A percentile compares a stretch with the other conserved stretches of the same genome.
Conservation (phyloP, 306 rosid genomes). For the Echinosophora koreensis region DNA sequence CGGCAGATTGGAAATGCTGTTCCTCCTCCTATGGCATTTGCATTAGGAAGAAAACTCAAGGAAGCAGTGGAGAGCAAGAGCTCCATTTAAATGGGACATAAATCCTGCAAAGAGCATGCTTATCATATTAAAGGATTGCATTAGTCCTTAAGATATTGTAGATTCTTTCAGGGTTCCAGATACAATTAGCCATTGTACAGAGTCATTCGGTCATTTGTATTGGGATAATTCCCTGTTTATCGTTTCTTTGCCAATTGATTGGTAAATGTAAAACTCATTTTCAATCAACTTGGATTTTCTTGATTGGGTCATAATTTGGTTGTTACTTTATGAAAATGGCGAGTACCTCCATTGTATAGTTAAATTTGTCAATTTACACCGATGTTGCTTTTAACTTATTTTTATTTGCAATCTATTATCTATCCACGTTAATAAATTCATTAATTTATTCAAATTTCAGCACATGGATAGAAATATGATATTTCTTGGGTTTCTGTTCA, state of each 20-base stretch:
- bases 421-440: too few species aligned
- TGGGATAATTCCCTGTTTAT: neutral
- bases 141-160: slow-evolving; percentile 22
- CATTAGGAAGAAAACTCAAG: slow-evolving; percentile 83
- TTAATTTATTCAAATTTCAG: too few species aligned
- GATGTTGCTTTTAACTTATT: neutral
- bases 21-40: slow-evolving; percentile 93
- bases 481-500: too few species aligned
- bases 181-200: slow-evolving; percentile 26
- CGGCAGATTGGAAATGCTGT: slow-evolving; percentile 98
- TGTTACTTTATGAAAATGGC: neutral
- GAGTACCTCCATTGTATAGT: neutral
- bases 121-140: neutral
- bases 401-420: too few species aligned
- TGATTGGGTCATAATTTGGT: slow-evolving; percentile 3
- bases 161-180: slow-evolving; percentile 10
- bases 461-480: too few species aligned
- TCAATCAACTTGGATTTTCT: slow-evolving; percentile 1
- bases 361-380: neutral
- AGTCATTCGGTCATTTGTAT: slow-evolving; percentile 23
- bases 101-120: neutral
- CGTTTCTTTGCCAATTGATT: neutral
- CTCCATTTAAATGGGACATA: slow-evolving; percentile 20
- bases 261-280: neutral
- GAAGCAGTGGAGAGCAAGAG: slow-evolving; percentile 69